Conservation (phyloP, 164 flowering plant genomes). For the Kingdonia uniflora region DNA sequence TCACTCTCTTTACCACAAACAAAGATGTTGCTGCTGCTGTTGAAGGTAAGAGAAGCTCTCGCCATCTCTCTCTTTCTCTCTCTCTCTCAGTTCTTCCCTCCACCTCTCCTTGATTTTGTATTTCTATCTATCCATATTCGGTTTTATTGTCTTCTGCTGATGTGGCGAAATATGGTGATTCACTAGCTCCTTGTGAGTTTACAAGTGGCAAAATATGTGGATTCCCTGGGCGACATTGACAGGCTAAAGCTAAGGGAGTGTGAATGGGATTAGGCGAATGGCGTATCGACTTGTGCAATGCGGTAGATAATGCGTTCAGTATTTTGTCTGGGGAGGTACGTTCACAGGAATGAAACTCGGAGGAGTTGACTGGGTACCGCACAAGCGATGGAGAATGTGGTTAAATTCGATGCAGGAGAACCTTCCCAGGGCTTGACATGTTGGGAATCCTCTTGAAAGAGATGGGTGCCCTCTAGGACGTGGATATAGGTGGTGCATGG, state of each 20-base stretch:
- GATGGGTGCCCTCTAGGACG: background rate
- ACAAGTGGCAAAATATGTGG: too few relatives aligned
- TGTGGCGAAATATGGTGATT: too few relatives aligned
- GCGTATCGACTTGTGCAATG: background rate
- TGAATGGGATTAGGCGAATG: too few relatives aligned
- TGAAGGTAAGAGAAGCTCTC: constrained; percentile 17
- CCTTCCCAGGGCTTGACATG: background rate
- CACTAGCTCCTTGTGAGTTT: too few relatives aligned
- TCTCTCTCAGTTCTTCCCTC: background rate
- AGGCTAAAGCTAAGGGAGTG: too few relatives aligned
- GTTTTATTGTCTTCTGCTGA: too few relatives aligned
- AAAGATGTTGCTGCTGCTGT: background rate
- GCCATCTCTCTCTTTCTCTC: constrained; percentile 16
- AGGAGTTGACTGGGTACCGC: background rate
- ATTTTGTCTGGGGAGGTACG: background rate
- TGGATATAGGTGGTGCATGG: too few relatives aligned
- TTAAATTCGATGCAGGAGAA: background rate
- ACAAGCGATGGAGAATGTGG: background rate
- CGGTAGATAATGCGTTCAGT: background rate
- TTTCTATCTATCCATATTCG: background rate
- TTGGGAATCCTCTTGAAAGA: background rate
- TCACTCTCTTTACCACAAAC: constrained; percentile 15
- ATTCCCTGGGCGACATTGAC: too few relatives aligned
- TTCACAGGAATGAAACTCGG: background rate
- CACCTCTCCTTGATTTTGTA: background rate